Base-by-base conservation (phyloP, 164 flowering plant genomes). In the Cinnamomum chago region DNA sequence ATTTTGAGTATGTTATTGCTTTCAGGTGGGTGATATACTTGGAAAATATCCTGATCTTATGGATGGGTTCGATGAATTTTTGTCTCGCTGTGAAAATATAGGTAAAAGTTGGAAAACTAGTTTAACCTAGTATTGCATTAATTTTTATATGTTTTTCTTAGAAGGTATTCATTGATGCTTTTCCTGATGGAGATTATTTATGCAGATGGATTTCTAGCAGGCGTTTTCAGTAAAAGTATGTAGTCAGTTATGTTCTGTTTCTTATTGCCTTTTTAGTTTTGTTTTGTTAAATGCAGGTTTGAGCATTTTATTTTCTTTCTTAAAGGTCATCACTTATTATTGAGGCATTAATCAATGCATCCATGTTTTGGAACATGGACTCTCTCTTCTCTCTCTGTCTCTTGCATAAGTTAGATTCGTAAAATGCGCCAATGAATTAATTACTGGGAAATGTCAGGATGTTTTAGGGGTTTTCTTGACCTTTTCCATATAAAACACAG, bases 121-220 rank as follows among this genome's bases (percentile, higher is more conserved):
- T 2, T 12, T 33, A 10, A 15, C 25, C 25, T 72, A 40, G 35
- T 33, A 14, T 33, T 67, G 67, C 10, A 35, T 35, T 35, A 35
- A 35, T 35, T 35, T 35, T 35, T 35, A 35, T 35, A 35, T 35
- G 47, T 7, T 35, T 35, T 35, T 35, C 47, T 35, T 66, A 7
- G 40, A 66, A 5, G 2, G 27, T 22, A 23, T 70, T 79, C 27
- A 50, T 25, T 73, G 50, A 72, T 64, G 18, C 66, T 70, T 33
- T 71, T 52, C 77, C 81, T 85, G 72, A 84, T 73, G 27, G 70
- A 70, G 51, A 70, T 18, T 52, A 62, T 82, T 79, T 71, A 7
- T 82, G 88, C 95, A 90, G 95, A 90, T 85, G 97, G 89, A 67
- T 83, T 87, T 72, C 91, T 88, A 75, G 84, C 92, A 75, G 88